phyloP scores from a whole-genome alignment of 2,329 filamentous ascomycete genomes.

The Ophiobolus disseminans region DNA sequence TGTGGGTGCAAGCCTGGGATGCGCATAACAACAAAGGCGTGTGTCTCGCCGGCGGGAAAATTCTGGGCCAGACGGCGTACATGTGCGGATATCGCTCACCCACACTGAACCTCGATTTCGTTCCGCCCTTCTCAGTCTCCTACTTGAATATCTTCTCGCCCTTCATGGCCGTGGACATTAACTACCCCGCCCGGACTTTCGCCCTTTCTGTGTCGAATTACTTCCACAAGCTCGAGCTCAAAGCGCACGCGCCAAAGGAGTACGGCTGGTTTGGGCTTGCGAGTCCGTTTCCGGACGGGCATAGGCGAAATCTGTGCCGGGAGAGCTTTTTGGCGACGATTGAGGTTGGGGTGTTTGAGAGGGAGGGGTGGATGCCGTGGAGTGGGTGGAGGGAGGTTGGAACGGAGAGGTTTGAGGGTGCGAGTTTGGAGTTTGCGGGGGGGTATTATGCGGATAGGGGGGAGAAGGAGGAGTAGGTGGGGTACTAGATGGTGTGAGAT shows the following conservation, averaged over 20 bases:
- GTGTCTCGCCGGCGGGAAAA: constrained; percentile 44
- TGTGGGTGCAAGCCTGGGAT: constrained; percentile 45
- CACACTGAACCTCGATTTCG: constrained; percentile 49
- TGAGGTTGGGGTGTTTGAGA: constrained; percentile 52
- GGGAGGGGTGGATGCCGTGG: constrained; percentile 43
- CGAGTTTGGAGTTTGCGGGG: constrained; percentile 59
- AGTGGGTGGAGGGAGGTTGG: constrained; percentile 50
- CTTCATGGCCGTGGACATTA: constrained; percentile 51
- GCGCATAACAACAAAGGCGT: constrained; percentile 26
- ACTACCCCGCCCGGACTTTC: constrained; percentile 52
- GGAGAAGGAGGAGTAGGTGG: constrained; percentile 39
- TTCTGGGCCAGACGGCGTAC: constrained; percentile 51
- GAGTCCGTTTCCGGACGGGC: constrained; percentile 56
- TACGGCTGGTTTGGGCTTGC: constrained; percentile 55
- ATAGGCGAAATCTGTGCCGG: constrained; percentile 52
- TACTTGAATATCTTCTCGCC: constrained; percentile 44
- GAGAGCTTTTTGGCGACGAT: constrained; percentile 58
- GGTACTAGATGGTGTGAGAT: too few species aligned
- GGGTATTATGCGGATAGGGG: constrained; percentile 55
- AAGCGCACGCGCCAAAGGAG: constrained; percentile 50
- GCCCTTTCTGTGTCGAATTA: constrained; percentile 49
- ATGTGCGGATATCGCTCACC: constrained; percentile 55
- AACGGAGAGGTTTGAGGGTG: constrained; percentile 52
- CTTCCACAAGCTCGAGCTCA: constrained; percentile 51
- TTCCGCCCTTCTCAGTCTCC: constrained; percentile 53